These are phyloP conservation scores for Petasospora rhodanensis DNA, from an alignment of 1,139 yeast species.

Conservation along the genomic window DNA sequence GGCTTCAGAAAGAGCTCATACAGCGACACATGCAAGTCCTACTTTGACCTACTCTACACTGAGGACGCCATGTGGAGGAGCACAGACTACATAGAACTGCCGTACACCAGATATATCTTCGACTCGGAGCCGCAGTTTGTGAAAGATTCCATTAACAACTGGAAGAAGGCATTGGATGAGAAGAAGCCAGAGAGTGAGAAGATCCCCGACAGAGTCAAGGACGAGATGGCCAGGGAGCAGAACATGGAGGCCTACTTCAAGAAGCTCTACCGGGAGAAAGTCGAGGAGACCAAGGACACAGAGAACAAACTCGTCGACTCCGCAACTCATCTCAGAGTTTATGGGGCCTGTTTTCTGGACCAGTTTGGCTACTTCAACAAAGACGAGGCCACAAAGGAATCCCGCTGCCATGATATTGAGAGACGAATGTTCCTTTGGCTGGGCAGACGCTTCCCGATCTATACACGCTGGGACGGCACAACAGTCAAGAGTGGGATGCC, in stretches of 20 bases:
- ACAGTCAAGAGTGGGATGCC: conserved; percentile 13
- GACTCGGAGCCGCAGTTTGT: conserved; percentile 10
- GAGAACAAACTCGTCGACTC: conserved; percentile 26
- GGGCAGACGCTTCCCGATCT: conserved; percentile 32
- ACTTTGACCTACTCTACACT: conserved; percentile 18
- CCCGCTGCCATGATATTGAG: conserved; percentile 32
- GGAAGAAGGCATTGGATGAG: conserved; percentile 11
- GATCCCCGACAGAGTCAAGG: conserved; percentile 13
- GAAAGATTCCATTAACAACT: conserved; percentile 9
- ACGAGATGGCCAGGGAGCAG: conserved; percentile 6
- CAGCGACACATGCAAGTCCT: conserved; percentile 16
- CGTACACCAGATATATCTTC: conserved; percentile 17
- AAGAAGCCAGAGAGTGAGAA: conserved; percentile 2
- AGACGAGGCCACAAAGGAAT: neutral
- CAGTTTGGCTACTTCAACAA: conserved; percentile 18
- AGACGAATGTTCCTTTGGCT: conserved; percentile 39
- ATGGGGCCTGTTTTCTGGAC: conserved; percentile 37
- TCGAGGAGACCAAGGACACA: conserved; percentile 17
- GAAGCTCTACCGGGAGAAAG: conserved; percentile 10
- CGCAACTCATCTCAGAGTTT: conserved; percentile 36
- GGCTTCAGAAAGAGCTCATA: conserved; percentile 4
- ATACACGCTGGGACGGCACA: conserved; percentile 38
- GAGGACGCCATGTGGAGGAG: conserved; percentile 18
- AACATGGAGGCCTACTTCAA: conserved; percentile 7
- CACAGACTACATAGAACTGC: conserved; percentile 15